Percentiles rank a stretch among this genome's conserved stretches.
These are phyloP conservation scores for Pythium periplocum DNA, from an alignment of 352 stramenopile genomes.

Conservation along the genomic window DNA sequence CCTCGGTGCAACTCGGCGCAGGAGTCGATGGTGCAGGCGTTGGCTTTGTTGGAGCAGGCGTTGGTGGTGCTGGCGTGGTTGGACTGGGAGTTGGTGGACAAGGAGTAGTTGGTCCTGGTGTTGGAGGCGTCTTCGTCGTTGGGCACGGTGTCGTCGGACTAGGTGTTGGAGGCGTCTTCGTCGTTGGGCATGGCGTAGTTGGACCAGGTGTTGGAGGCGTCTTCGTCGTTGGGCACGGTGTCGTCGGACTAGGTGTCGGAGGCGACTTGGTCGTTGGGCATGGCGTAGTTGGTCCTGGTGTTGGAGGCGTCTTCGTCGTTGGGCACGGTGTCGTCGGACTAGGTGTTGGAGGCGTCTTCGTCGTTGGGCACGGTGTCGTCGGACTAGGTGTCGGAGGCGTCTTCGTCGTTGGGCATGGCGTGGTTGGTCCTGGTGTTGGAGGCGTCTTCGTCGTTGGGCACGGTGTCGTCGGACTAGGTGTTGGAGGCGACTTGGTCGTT, in stretches of 20 bases:
- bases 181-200: background rate
- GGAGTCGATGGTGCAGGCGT: background rate
- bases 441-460: background rate
- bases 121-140: background rate
- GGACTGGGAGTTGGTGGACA: background rate
- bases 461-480: background rate
- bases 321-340: background rate
- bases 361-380: background rate
- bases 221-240: background rate
- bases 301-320: too few species aligned
- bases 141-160: background rate
- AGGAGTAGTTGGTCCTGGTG: too few species aligned
- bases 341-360: background rate
- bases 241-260: background rate
- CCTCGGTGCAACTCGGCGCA: conserved; percentile 13
- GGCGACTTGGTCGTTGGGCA: background rate
- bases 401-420: background rate
- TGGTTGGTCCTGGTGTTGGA: background rate
- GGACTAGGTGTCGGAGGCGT: background rate
- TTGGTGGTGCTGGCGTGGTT: background rate
- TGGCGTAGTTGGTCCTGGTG: background rate
- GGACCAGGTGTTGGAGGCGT: background rate
- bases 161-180: background rate
- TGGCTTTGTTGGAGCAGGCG: background rate
- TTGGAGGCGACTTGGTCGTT: background rate